Base-by-base conservation (phyloP, 768 basidiomycete genomes). In the Hemileccinum impolitum region DNA sequence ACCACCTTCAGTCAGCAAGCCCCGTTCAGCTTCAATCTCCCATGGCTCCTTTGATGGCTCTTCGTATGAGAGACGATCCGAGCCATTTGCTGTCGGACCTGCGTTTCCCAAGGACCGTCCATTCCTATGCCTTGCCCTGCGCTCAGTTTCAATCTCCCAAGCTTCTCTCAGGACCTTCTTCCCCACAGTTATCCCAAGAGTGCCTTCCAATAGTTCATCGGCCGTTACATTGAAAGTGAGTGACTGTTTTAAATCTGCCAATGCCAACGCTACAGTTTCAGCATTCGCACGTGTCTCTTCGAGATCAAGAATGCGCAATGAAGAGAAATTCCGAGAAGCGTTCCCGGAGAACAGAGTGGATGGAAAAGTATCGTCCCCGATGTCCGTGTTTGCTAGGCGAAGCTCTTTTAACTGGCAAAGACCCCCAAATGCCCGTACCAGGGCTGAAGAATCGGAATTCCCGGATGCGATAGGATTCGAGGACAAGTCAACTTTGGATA, bases 141-240 rank as follows among this genome's bases (percentile, higher is more conserved):
- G 69, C 58, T 92, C 89, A 15, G 81, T 71, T 61, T 88, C 88
- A 12, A 92, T 54, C 61, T 92, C 90, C 90, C 90, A 91, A 28
- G 78, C 66, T 65, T 92, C 90, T 60, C 81, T 82, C 48, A 86
- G 59, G 21, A 88, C 70, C 55, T 75, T 76, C 69, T 88, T 89
- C 14, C 89, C 90, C 2, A 89, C 73, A 15, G 82, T 70, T 17
- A 91, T 70, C 41, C 76, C 74, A 3, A 78, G 59, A 0, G 76
- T 70, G 15, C 82, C 84, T 34, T 71, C 70, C 3, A 73, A 71
- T 8, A 80, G 79, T 36, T 80, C 77, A 28, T 81, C 78, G 14
- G 69, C 67, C 1, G 80, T 78, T 25, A 75, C 58, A 48, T 86
- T 79, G 50, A 78, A 84, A 43, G 71, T 74, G 15, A 87, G 55